These are phyloP conservation scores for Tulasnella sp. DNA, from an alignment of 768 basidiomycete genomes.

Conservation along the genomic window DNA sequence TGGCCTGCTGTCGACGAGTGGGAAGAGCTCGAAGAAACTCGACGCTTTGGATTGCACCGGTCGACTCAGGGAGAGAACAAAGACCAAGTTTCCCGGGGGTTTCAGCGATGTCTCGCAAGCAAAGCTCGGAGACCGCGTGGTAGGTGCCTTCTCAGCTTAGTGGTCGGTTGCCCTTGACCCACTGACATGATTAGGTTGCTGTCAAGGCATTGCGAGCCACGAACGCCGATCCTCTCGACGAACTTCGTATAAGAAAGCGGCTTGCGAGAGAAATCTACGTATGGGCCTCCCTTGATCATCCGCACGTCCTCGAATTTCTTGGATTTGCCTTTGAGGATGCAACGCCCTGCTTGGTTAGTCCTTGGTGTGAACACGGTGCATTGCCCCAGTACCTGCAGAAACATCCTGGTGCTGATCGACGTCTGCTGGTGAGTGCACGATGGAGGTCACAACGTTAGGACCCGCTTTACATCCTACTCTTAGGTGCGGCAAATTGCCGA, in stretches of 20 bases:
- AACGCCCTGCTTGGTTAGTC: constrained; percentile 55
- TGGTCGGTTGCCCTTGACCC: not conserved
- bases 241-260: not conserved
- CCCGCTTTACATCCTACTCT: not conserved
- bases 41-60: constrained; percentile 1
- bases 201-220: not conserved
- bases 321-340: not conserved
- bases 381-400: constrained; percentile 54
- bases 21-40: not conserved
- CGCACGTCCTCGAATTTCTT: not conserved
- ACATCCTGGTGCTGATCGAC: constrained; percentile 51
- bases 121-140: not conserved
- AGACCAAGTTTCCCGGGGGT: not conserved
- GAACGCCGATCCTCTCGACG: not conserved
- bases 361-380: constrained; percentile 60
- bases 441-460: not conserved
- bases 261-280: not conserved
- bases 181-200: not conserved
- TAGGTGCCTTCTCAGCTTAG: not conserved
- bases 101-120: not conserved
- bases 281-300: not conserved
- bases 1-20: not conserved
- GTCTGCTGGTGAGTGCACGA: constrained; percentile 47
- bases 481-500: constrained; percentile 33
- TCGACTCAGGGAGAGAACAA: not conserved